Conservation (phyloP, 2,329 filamentous ascomycete genomes). For the Apiospora phragmitis region DNA sequence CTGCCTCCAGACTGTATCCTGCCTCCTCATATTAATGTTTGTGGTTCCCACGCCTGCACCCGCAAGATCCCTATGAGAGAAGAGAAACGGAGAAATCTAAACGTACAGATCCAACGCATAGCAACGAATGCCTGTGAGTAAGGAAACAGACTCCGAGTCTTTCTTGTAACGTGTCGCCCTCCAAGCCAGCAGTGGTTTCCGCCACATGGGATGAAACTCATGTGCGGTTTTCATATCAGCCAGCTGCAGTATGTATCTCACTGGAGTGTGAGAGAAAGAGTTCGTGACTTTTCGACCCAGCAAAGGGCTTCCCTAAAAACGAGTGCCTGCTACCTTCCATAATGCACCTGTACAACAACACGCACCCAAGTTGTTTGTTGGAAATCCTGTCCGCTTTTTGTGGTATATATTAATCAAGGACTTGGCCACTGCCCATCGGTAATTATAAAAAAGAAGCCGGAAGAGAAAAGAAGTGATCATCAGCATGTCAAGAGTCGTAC, state of each 20-base stretch:
- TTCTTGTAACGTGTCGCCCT: background rate
- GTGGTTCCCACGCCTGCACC: background rate
- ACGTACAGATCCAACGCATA: background rate
- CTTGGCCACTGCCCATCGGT: conserved; percentile 1
- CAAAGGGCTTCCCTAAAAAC: background rate
- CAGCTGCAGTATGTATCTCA: background rate
- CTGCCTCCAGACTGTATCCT: background rate
- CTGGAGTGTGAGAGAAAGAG: background rate
- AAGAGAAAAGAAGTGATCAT: conserved; percentile 4
- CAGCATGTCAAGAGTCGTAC: conserved; percentile 1
- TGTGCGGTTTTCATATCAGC: background rate
- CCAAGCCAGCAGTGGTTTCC: background rate
- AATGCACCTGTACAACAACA: background rate
- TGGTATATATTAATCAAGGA: conserved; percentile 4
- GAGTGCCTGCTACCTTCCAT: background rate
- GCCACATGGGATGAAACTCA: background rate
- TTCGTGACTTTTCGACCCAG: background rate
- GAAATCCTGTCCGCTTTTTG: background rate
- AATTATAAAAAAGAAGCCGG: background rate
- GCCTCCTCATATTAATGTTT: background rate
- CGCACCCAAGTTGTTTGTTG: background rate
- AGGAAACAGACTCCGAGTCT: background rate
- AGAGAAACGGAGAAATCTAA: background rate
- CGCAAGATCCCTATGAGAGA: background rate
- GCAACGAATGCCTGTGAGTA: background rate